Percentiles rank a stretch among this genome's conserved stretches.
These are phyloP conservation scores for Scleroderma bovista DNA, from an alignment of 768 basidiomycete genomes.

Conservation along the genomic window DNA sequence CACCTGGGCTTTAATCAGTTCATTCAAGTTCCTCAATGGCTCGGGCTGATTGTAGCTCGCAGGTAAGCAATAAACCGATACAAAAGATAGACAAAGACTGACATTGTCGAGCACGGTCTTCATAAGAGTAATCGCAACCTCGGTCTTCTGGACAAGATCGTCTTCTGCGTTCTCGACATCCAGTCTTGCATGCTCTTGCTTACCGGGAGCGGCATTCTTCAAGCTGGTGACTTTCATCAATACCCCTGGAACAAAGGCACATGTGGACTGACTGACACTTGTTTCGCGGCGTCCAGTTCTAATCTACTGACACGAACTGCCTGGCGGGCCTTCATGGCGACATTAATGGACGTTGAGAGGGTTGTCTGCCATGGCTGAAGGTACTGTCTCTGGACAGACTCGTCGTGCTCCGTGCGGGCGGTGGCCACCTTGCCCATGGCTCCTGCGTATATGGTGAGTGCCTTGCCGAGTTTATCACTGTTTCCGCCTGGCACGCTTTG, in stretches of 20 bases:
- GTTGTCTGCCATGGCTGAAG: slow-evolving; percentile 86
- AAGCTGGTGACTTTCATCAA: slow-evolving; percentile 43
- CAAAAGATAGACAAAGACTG: slow-evolving; percentile 23
- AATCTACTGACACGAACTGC: slow-evolving; percentile 75
- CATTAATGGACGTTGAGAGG: slow-evolving; percentile 71
- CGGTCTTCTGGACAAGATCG: slow-evolving; percentile 95
- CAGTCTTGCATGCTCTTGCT: slow-evolving; percentile 87
- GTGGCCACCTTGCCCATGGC: slow-evolving; percentile 82
- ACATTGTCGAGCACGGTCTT: slow-evolving; percentile 99
- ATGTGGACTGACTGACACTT: slow-evolving; percentile 48
- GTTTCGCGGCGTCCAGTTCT: slow-evolving; percentile 89
- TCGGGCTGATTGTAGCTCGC: slow-evolving; percentile 64
- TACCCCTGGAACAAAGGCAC: neutral
- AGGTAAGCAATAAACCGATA: neutral
- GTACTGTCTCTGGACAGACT: slow-evolving; percentile 58
- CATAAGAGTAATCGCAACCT: slow-evolving; percentile 94
- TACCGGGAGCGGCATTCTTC: slow-evolving; percentile 68
- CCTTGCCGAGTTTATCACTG: slow-evolving; percentile 70
- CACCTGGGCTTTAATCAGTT: slow-evolving; percentile 86
- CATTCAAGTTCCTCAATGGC: slow-evolving; percentile 89
- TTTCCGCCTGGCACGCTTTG: slow-evolving; percentile 39
- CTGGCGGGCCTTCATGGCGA: slow-evolving; percentile 90
- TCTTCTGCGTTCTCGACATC: slow-evolving; percentile 94
- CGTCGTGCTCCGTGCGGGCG: slow-evolving; percentile 79
- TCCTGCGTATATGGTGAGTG: slow-evolving; percentile 69